A percentile compares a stretch with the other conserved stretches of the same genome.
phyloP scores from a whole-genome alignment of 2,329 filamentous ascomycete genomes.

The Paraconiothyrium brasiliense region DNA sequence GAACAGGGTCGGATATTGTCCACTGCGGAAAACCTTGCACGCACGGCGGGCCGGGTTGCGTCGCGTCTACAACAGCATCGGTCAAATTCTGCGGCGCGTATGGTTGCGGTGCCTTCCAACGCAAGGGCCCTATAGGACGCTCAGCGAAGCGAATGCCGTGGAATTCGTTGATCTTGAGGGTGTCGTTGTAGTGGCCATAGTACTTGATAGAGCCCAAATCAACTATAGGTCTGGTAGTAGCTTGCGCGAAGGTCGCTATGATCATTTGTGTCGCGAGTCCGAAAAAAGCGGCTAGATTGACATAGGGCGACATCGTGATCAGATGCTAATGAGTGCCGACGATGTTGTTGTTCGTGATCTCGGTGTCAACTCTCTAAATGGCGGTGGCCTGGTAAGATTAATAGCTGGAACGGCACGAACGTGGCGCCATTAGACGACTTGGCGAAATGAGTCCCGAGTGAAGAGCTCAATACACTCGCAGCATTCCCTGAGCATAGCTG shows the following conservation, averaged over 20 bases:
- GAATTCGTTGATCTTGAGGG: conserved; percentile 24
- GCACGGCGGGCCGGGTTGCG: conserved; percentile 34
- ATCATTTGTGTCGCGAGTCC: background rate
- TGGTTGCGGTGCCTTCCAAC: conserved; percentile 42
- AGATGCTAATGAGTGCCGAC: background rate
- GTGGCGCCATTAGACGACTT: too few relatives aligned
- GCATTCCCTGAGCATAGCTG: too few relatives aligned
- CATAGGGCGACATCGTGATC: background rate
- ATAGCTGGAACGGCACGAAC: too few relatives aligned
- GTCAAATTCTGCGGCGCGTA: conserved; percentile 33
- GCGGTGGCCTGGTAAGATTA: too few relatives aligned
- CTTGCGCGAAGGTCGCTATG: background rate
- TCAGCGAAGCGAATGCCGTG: conserved; percentile 40
- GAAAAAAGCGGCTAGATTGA: background rate
- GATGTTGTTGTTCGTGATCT: too few relatives aligned
- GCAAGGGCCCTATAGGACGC: conserved; percentile 37
- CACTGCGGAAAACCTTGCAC: conserved; percentile 35
- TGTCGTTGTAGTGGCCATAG: conserved; percentile 22
- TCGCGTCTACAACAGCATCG: conserved; percentile 34
- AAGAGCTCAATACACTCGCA: too few relatives aligned
- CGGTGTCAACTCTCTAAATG: too few relatives aligned
- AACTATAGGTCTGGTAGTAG: conserved; percentile 13
- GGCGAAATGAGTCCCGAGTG: too few relatives aligned
- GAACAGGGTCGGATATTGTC: conserved; percentile 14
- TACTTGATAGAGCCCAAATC: conserved; percentile 27